Evolutionary conservation across 2,329 filamentous ascomycete species (phyloP).

Genomic region (Colletotrichum truncatum): DNA sequence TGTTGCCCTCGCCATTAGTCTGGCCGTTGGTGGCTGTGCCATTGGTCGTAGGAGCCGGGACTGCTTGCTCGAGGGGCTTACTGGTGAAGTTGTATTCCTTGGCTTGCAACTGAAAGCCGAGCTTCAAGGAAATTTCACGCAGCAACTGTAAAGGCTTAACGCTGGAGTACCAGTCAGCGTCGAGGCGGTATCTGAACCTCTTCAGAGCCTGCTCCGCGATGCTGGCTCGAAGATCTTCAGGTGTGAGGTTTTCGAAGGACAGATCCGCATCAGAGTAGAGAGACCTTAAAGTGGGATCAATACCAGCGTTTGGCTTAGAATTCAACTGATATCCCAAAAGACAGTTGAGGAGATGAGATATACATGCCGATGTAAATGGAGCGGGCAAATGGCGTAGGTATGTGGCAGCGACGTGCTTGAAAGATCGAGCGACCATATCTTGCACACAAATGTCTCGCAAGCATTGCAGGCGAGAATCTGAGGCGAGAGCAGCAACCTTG

Average conservation of each 20-base stretch:
- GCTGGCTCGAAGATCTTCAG: constrained; percentile 73
- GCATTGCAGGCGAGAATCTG: constrained; percentile 77
- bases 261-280: constrained; percentile 87
- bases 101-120: constrained; percentile 87
- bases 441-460: constrained; percentile 82
- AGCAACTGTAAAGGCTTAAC: constrained; percentile 84
- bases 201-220: constrained; percentile 77
- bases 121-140: constrained; percentile 87
- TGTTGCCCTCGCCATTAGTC: constrained; percentile 59
- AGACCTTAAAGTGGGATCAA: constrained; percentile 76
- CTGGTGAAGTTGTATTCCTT: constrained; percentile 60
- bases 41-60: constrained; percentile 43
- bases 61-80: constrained; percentile 38
- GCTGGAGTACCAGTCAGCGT: constrained; percentile 71
- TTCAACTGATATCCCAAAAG: constrained; percentile 83
- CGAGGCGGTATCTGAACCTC: constrained; percentile 81
- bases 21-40: constrained; percentile 48
- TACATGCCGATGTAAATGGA: constrained; percentile 80
- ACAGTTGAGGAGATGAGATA: constrained; percentile 93
- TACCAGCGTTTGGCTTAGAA: constrained; percentile 77
- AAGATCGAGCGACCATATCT: constrained; percentile 94
- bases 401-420: constrained; percentile 89
- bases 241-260: constrained; percentile 81
- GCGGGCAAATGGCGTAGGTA: constrained; percentile 84
- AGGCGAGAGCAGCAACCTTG: constrained; percentile 76